Evolutionary conservation across 2,329 filamentous ascomycete species (phyloP), one percentile per base, ranked within the genome.

Genomic region (Huntiella decipiens): DNA sequence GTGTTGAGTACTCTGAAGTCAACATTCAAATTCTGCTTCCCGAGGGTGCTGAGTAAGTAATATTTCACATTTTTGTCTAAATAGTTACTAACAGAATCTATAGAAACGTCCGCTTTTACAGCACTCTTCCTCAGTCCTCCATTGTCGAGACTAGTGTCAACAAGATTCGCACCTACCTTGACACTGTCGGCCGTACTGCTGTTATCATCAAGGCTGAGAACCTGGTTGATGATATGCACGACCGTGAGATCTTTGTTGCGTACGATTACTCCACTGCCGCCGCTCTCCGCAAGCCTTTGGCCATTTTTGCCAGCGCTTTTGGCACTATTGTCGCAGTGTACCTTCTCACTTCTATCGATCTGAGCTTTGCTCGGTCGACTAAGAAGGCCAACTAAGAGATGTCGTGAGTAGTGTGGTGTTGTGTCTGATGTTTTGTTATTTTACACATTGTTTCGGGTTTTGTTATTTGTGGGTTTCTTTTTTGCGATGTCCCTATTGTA

Each of bases 81-180:
- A 3, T n/a, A 5, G 7, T 6, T n/a, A 47, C 40, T 40, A 44
- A 38, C 28, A 28, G 15, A 16, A 6, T 15, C 15, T 56, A 68
- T 55, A 91, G 86, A 51, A 86, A 91, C 53, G 72, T 94, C 54
- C 76, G 82, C 59, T 87, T 79, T 57, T 68, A 74, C 52, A 85
- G 85, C 45, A 72, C 74, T 4, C 68, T 94, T 31, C 86, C 87
- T 1, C 60, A 63, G 15, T 66, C 67, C 4, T 66, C 71, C 35
- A 67, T 91, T 47, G 66, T 75, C 42, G 67, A 71, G 42, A 71
- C 74, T 19, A 60, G 61, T 1, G 59, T 76, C 13, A 73, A 71
- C 52, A 63, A 79, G n/a, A 75, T 91, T 64, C 79, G 78, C 61
- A 95, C 87, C 0, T 98, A 86, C 63, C 81, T 98, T 65, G 91